These are phyloP conservation scores for Cucurbita argyrosperma DNA, from an alignment of 306 rosid genomes.

Conservation along the genomic window DNA sequence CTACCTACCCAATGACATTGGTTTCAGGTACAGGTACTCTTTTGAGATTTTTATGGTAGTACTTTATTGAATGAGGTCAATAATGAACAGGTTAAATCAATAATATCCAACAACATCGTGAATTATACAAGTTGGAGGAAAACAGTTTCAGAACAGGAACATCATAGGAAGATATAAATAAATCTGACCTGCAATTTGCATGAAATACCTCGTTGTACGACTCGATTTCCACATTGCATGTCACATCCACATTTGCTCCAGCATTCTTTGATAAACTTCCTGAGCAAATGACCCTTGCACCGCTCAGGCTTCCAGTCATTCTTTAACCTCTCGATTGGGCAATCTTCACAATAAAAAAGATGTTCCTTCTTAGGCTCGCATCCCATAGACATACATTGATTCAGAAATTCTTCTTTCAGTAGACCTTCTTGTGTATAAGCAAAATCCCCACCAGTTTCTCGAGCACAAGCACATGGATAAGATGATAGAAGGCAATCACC, in stretches of 20 bases:
- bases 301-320: constrained; percentile 30
- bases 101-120: neutral
- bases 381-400: constrained; percentile 28
- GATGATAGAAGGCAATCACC: constrained; percentile 57
- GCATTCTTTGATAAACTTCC: constrained; percentile 84
- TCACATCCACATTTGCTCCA: constrained; percentile 94
- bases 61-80: neutral
- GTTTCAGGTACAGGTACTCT: neutral
- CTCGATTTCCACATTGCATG: constrained; percentile 78
- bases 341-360: constrained; percentile 49
- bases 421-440: constrained; percentile 57
- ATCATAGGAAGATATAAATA: constrained; percentile 8
- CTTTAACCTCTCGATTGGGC: constrained; percentile 59
- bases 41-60: neutral
- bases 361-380: constrained; percentile 31
- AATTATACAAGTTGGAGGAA: neutral
- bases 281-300: constrained; percentile 69
- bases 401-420: constrained; percentile 54
- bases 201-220: constrained; percentile 71
- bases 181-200: constrained; percentile 70
- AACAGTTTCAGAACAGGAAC: neutral
- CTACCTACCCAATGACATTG: neutral
- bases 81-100: neutral
- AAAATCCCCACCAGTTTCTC: constrained; percentile 91
- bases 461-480: constrained; percentile 84